A percentile compares a stretch with the other conserved stretches of the same genome.
These are phyloP conservation scores for Cytospora piceicola DNA, from an alignment of 2,329 filamentous ascomycete genomes.

Conservation along the genomic window DNA sequence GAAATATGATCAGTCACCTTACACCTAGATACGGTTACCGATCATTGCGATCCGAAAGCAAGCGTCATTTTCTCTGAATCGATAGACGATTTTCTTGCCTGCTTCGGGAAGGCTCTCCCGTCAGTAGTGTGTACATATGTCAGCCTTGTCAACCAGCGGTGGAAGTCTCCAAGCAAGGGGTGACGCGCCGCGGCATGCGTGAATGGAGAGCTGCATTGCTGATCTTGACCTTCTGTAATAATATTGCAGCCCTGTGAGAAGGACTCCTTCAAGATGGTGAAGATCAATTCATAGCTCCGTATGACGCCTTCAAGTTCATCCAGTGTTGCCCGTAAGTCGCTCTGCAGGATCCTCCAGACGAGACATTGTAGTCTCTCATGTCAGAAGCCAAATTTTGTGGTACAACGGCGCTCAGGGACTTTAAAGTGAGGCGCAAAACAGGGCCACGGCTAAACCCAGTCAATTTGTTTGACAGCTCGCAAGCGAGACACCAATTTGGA, in stretches of 20 bases:
- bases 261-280: background rate
- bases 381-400: slow-evolving; percentile 2
- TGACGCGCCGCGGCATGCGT: background rate
- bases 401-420: slow-evolving; percentile 3
- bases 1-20: slow-evolving; percentile 11
- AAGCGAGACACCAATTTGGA: slow-evolving; percentile 24
- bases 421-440: slow-evolving; percentile 27
- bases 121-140: background rate
- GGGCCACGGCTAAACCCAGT: slow-evolving; percentile 15
- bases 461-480: slow-evolving; percentile 22
- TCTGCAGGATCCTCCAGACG: background rate
- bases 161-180: background rate
- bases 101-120: background rate
- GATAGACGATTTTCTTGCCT: background rate
- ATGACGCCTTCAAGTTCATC: background rate
- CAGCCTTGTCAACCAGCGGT: slow-evolving; percentile 10
- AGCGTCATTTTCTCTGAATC: slow-evolving; percentile 10
- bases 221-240: background rate
- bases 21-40: slow-evolving; percentile 8
- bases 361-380: background rate
- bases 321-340: background rate
- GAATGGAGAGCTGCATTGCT: background rate
- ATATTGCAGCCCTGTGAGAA: slow-evolving; percentile 10
- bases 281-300: background rate
- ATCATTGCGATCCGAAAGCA: slow-evolving; percentile 23